Evolutionary conservation across 805 yeast genomes (phyloP), one percentile per base, ranked within the genome.

Genomic region (Candida nitratophila): DNA sequence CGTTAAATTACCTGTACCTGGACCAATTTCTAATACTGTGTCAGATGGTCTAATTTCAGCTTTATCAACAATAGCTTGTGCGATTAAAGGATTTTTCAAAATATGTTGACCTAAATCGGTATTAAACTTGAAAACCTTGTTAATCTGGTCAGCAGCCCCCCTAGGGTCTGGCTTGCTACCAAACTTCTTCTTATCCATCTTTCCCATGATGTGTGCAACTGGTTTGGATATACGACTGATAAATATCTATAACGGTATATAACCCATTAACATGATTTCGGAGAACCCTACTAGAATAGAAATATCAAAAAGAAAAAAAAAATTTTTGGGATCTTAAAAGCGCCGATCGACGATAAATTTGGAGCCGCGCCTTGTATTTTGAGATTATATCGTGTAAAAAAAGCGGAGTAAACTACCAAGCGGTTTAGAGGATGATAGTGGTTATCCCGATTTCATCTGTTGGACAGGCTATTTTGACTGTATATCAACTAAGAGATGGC

Each of bases 1-100:
- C 0, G 99, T 93, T 66, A 93, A 73, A 58, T 93, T 93, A 70
- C 99, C 99, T 0, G 99, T 93, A 79, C 99, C 99, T 3, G 99
- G 99, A 56, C 99, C 99, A 42, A 93, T 96, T 69, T 93, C 99
- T 36, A 93, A 71, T 1, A 93, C 98, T 8, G 81, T 79, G 60
- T 93, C 99, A 27, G 95, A 83, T 3, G 98, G 97, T 56, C 81
- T 84, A 44, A 93, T 84, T 33, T 80, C 84, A 1, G 99, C 98
- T 59, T 91, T 91, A 62, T 93, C 98, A 16, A 93, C 99, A 62
- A 93, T 93, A 15, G 97, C 98, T 63, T 93, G 98, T 6, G 99
- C 98, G 26, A 93, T 93, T 44, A 90, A 71, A 1, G 99, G 99
- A 61, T 93, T 93, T 60, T 93, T 93, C 60, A 93, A 74, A 51